Evolutionary conservation across 2,329 filamentous ascomycete species (phyloP), one percentile per base, ranked within the genome.

Genomic region (Harringtonia lauricola): DNA sequence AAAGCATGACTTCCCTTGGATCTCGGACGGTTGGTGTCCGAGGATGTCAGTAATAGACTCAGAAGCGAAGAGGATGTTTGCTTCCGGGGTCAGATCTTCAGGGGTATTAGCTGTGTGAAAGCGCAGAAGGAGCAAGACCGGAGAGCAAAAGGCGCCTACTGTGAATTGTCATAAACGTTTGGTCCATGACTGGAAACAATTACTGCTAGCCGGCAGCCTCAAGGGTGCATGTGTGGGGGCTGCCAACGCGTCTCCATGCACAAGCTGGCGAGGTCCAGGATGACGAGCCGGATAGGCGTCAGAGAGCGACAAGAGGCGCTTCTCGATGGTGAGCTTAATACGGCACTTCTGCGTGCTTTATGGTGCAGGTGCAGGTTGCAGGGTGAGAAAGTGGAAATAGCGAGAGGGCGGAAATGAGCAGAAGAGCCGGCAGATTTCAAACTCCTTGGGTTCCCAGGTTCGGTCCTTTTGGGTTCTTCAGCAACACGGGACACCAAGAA

Each of bases 91-190:
- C 47, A 90, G 71, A 62, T 89, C 86, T 89, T 51, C 35, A 17
- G n/a, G 13, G 8, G 10, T 18, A 18, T 22, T 18, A 40, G 36
- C 14, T 13, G 18, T 18, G 8, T 19, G 21, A 10, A 18, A 21
- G 39, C 10, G n/a, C 9, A 18, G n/a, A 36, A 42, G 19, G 18
- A 8, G 6, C 14, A 12, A 33, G 7, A 33, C 5, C 4, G n/a
- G 22, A 18, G 17, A 43, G 17, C 17, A 21, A n/a, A 28, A 15
- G 29, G n/a, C 9, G 42, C 79, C 67, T 65, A 85, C 86, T 86
- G 59, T 92, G 86, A 58, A 94, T 92, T 53, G 86, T 88, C 66
- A 94, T 92, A 65, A 94, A 94, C 28, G 86, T 92, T 53, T 83
- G 83, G 64, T 89, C 84, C 84, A 86, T 86, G 51, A 24, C 31